phyloP scores from a whole-genome alignment of 179 eudicot species.

The Spinacia oleracea region DNA sequence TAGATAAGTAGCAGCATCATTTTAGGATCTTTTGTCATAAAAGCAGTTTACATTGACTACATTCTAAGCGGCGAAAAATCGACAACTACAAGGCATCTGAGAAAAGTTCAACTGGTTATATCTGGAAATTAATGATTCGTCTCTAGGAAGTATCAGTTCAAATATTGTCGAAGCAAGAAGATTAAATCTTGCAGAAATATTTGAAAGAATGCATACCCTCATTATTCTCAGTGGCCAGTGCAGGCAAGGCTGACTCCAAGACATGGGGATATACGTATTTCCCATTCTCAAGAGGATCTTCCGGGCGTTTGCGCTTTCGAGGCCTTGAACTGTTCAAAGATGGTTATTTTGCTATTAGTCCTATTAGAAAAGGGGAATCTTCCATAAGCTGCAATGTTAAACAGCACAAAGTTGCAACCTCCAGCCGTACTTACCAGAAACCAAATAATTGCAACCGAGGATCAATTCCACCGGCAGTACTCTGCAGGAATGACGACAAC shows the following conservation, averaged over 20 bases:
- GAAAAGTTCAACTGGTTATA: background rate
- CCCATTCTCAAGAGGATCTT: conserved; percentile 50
- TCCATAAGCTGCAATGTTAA: conserved; percentile 13
- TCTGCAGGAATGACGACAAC: conserved; percentile 39
- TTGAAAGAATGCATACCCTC: conserved; percentile 40
- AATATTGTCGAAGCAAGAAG: background rate
- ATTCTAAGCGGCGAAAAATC: background rate
- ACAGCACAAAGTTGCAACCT: conserved; percentile 8
- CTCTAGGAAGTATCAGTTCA: background rate
- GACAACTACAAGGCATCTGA: background rate
- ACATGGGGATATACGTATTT: conserved; percentile 66
- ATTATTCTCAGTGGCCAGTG: conserved; percentile 36
- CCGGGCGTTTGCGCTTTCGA: conserved; percentile 58
- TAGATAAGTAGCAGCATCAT: no score
- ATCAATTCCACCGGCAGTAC: conserved; percentile 61
- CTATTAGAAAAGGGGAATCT: conserved; percentile 17
- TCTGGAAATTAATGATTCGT: background rate
- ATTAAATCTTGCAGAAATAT: background rate
- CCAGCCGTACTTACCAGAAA: conserved; percentile 53
- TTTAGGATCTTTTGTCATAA: background rate
- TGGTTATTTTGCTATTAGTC: conserved; percentile 9
- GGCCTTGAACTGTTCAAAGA: conserved; percentile 64
- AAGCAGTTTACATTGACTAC: background rate
- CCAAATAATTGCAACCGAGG: conserved; percentile 61
- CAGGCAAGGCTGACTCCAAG: conserved; percentile 49